Evolutionary conservation across 441 rosid genomes (phyloP).

Genomic region (Macaranga tanarius): DNA sequence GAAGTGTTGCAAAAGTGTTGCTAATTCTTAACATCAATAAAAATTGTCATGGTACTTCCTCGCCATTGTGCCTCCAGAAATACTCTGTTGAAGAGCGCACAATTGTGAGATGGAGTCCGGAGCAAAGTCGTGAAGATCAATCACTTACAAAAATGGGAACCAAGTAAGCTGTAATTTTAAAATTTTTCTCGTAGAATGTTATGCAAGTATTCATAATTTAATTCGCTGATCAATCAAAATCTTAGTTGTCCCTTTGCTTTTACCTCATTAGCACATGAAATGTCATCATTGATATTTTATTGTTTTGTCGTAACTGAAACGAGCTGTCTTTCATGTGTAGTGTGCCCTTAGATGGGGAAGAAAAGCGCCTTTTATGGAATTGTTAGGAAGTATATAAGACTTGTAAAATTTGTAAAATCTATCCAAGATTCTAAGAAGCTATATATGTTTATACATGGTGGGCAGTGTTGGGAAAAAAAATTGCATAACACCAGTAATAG

Average conservation of each 20-base stretch:
- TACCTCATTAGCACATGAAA: background rate
- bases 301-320: background rate
- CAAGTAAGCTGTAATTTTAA: constrained; percentile 22
- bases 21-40: constrained; percentile 40
- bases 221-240: background rate
- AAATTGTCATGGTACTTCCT: constrained; percentile 27
- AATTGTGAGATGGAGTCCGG: constrained; percentile 62
- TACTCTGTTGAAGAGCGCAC: constrained; percentile 49
- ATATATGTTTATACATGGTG: no score
- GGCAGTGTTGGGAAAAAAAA: background rate
- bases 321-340: background rate
- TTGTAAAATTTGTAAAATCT: background rate
- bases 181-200: background rate
- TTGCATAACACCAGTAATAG: background rate
- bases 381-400: no score
- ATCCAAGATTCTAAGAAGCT: no score
- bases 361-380: no score
- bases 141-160: constrained; percentile 20
- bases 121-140: constrained; percentile 52
- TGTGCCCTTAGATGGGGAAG: no score
- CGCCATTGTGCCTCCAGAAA: constrained; percentile 38
- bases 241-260: background rate
- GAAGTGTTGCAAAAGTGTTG: constrained; percentile 57
- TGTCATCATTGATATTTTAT: background rate
- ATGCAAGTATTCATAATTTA: background rate